Base-by-base conservation (phyloP, 2,329 filamentous ascomycete species). In the Corynespora cassiicola region DNA sequence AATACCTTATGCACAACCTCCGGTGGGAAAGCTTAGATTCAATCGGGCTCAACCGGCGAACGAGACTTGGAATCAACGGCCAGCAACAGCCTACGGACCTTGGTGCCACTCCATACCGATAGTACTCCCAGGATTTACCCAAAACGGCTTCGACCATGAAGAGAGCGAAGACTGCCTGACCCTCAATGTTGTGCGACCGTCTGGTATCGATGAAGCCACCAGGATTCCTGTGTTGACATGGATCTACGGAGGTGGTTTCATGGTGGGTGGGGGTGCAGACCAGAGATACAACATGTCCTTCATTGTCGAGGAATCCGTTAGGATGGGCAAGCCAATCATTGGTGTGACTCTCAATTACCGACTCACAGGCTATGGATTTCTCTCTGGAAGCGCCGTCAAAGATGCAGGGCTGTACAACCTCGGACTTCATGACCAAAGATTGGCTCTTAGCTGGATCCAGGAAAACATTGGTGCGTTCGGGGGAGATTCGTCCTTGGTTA, bases 401-500 rank as follows among this genome's bases (percentile, higher is more conserved):
- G 7, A 35, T n/a, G n/a, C n/a, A n/a, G n/a, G n/a, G n/a, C n/a
- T n/a, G n/a, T n/a, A n/a, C n/a, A n/a, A n/a, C n/a, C n/a, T n/a
- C n/a, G 69, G 66, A 5, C 54, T 72, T 1, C 52, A 59, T 18
- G 69, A 72, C 43, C 69, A 72, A 39, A 53, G 67, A 15, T 41
- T 68, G 6, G 70, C 69, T 1, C 39, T 72, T 14, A 11, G 16
- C 27, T 14, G 52, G 49, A 10, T 52, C 53, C 6, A 46, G 62
- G 0, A 71, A 70, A 39, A 58, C 33, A 65, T 71, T 36, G 63
- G 23, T 4, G 63, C 48, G 2, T 70, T 69, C 36, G 66, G 67
- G 3, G 66, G 53, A 9, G 58, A 63, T 37, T 47, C 59, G 7
- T 35, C 31, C 11, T 64, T 67, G 30, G 74, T 84, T 16, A 75